Evolutionary conservation across 2,329 filamentous ascomycete genomes (phyloP).

Genomic region (Cladosporium sp.): DNA sequence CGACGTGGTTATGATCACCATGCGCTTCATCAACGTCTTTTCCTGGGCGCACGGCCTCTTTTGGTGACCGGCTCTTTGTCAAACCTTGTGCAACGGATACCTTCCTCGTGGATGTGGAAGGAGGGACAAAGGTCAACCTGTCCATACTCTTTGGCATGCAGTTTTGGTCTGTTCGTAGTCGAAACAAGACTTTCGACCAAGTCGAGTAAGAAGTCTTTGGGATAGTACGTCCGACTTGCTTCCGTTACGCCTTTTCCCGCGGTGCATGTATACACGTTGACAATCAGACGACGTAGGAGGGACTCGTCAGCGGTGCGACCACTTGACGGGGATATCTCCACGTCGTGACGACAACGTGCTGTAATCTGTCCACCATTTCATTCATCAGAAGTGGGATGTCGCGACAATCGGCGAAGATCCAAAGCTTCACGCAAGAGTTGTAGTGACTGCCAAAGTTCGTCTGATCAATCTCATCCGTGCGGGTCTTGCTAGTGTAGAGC

Average conservation of each 20-base stretch:
- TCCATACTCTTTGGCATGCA: not conserved
- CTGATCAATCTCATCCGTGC: not conserved
- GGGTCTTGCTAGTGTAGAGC: not conserved
- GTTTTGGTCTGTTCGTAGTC: not conserved
- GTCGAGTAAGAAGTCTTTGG: not conserved
- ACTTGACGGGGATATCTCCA: not conserved
- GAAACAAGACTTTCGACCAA: not conserved
- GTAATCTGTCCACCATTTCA: not conserved
- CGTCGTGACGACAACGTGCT: not conserved
- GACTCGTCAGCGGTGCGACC: not conserved
- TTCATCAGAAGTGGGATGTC: not conserved
- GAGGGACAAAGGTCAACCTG: not conserved
- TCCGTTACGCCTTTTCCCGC: not conserved
- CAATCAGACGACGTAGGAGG: not conserved
- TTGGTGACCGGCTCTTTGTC: too few species aligned
- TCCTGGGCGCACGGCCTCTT: too few species aligned
- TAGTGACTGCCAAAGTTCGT: fast-evolving
- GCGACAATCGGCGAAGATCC: not conserved
- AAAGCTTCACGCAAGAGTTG: not conserved
- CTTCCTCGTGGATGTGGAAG: not conserved
- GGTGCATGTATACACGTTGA: not conserved
- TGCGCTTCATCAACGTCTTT: too few species aligned
- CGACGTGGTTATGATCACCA: too few species aligned
- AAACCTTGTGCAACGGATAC: not conserved
- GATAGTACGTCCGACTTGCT: not conserved